These are phyloP conservation scores for Colletotrichum sp. DNA, from an alignment of 2,329 filamentous ascomycete genomes.

Conservation along the genomic window DNA sequence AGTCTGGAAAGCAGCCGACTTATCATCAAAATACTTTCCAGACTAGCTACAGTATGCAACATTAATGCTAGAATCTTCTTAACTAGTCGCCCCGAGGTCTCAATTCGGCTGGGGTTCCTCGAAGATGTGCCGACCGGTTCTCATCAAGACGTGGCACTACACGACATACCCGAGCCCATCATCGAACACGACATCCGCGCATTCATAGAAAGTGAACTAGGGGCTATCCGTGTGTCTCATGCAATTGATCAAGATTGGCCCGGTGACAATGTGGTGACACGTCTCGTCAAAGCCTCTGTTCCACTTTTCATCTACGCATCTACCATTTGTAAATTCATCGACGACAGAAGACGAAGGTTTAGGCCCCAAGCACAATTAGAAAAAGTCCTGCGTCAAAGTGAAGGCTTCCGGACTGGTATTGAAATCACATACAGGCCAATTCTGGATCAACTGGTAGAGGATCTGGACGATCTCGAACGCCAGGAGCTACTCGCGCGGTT, in stretches of 20 bases:
- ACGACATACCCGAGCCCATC: not conserved
- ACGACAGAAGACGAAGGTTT: not conserved
- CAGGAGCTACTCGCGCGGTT: not conserved
- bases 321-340: not conserved
- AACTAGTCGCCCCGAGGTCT: not conserved
- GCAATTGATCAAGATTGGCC: not conserved
- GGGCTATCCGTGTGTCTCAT: not conserved
- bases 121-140: not conserved
- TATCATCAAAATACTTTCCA: accelerated
- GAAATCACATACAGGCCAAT: not conserved
- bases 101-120: not conserved
- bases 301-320: not conserved
- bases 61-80: not conserved
- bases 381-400: accelerated
- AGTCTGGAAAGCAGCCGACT: not conserved
- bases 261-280: not conserved
- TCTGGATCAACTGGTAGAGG: not conserved
- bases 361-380: not conserved
- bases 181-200: not conserved
- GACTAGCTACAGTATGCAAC: not conserved
- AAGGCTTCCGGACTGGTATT: not conserved
- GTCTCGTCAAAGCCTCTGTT: not conserved
- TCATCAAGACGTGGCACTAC: not conserved
- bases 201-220: not conserved
- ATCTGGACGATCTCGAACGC: accelerated